Evolutionary conservation across 495 filamentous ascomycete genomes (phyloP).

Genomic region (Trichocladium uniseriatum): DNA sequence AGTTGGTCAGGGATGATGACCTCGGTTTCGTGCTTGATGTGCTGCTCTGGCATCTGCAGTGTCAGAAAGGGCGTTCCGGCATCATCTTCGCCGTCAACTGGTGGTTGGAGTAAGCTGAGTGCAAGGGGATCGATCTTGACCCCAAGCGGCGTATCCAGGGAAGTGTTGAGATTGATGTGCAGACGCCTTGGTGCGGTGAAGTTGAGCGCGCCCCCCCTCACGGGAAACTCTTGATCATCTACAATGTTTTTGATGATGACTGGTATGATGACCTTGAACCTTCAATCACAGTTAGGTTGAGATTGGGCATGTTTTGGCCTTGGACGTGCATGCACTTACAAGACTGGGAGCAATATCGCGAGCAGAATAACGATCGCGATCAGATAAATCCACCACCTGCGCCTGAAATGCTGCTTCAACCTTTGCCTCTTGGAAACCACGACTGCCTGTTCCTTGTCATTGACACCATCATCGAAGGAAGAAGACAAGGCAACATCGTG

Average conservation of each 20-base stretch:
- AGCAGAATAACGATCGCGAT: slow-evolving; percentile 2
- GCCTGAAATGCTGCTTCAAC: slow-evolving; percentile 3
- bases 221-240: slow-evolving; percentile 3
- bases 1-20: slow-evolving; percentile 28
- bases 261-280: slow-evolving; percentile 5
- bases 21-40: slow-evolving; percentile 20
- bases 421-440: background rate
- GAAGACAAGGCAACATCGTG: background rate
- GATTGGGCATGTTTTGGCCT: too few relatives aligned
- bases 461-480: background rate
- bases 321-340: background rate
- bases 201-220: slow-evolving; percentile 1
- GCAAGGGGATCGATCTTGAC: slow-evolving; percentile 6
- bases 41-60: slow-evolving; percentile 10
- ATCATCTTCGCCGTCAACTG: background rate
- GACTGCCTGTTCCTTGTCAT: background rate
- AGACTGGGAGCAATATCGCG: background rate
- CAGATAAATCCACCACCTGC: background rate
- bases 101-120: background rate
- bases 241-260: slow-evolving; percentile 6
- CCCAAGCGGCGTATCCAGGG: slow-evolving; percentile 3
- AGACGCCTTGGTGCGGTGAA: background rate
- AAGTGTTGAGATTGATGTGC: background rate
- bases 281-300: too few relatives aligned
- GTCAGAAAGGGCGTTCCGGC: background rate